phyloP scores from a whole-genome alignment of 164 flowering plant genomes.

The Annona cherimola region DNA sequence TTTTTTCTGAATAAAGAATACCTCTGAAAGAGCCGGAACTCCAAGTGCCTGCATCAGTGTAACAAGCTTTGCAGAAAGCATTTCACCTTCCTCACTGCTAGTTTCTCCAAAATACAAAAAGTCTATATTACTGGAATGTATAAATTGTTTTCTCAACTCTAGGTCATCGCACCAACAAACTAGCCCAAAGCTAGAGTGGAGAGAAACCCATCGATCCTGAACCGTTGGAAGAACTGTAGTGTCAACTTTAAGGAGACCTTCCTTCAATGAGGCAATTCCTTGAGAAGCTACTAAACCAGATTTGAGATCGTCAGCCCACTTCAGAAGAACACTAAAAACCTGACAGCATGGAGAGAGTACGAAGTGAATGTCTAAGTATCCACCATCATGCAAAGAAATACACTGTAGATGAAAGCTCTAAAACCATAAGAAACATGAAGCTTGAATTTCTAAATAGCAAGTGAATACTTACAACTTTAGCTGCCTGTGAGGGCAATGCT shows the following conservation, averaged over 20 bases:
- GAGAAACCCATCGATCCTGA: conserved; percentile 85
- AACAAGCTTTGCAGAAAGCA: conserved; percentile 35
- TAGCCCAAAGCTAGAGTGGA: conserved; percentile 71
- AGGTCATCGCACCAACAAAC: conserved; percentile 90
- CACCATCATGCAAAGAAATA: neutral
- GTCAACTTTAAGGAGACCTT: conserved; percentile 43
- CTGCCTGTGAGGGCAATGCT: conserved; percentile 66
- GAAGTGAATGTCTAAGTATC: neutral
- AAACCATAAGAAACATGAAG: conserved; percentile 2
- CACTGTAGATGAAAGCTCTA: neutral
- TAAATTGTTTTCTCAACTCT: conserved; percentile 56
- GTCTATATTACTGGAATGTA: conserved; percentile 43
- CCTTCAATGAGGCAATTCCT: conserved; percentile 54
- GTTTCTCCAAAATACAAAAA: conserved; percentile 64
- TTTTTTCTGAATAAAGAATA: conserved; percentile 16
- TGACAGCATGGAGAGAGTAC: conserved; percentile 15
- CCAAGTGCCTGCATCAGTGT: conserved; percentile 49
- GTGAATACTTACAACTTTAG: conserved; percentile 50
- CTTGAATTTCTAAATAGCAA: neutral
- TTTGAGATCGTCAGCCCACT: conserved; percentile 67
- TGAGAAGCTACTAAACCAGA: conserved; percentile 45
- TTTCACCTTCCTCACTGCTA: conserved; percentile 33
- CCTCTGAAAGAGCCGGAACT: conserved; percentile 83
- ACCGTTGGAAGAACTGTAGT: conserved; percentile 64
- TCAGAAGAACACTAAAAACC: conserved; percentile 63